Base-by-base conservation (phyloP, 257 asterid genomes). In the Leptodermis oblonga region DNA sequence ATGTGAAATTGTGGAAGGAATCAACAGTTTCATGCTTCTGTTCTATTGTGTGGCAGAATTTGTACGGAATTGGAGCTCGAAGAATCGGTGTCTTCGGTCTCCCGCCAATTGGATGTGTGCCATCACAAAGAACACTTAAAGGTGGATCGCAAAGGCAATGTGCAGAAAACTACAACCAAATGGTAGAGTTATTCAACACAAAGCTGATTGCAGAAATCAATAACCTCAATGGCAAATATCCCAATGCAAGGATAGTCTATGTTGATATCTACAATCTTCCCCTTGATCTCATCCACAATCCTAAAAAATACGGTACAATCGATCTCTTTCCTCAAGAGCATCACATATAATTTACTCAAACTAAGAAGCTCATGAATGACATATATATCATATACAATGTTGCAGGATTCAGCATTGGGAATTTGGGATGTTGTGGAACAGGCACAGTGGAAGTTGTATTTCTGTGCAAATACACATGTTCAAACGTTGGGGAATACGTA, bases 61-160 rank as follows among this genome's bases (percentile, higher is more conserved):
- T 90, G 71, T 79, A 90, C 22, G 17, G 59, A 42, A 17, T 80
- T 23, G 95, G 96, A 10, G 90, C 77, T n/a, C 83, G 86, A 0
- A 76, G 86, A 74, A 83, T 90, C 30, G 88, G 77, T 13, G 79
- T 83, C 43, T 64, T 77, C 14, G 79, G 95, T 30, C 64, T 90
- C 41, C 93, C 93, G 5, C 90, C 97, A 33, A 69, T 84, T 0
- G 97, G 97, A 42, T 90, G 97, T 59, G 49, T 90, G 62, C 97
- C 97, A 58, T 85, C 93, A 15, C 90, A 86, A 31, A 86, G 97
- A 74, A 87, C 97, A 9, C 28, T 84, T 71, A 73, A 28, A 70
- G 97, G 95, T 14, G 95, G 97, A 28, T 42, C 45, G 2, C 41
- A 61, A 48, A 79, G 95, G 42, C 68, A 68, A 0, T 87, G 93